Percentiles rank a stretch among this genome's conserved stretches.
These are phyloP conservation scores for Coniochaeta sp. DNA, from an alignment of 2,329 filamentous ascomycete species.

Conservation along the genomic window DNA sequence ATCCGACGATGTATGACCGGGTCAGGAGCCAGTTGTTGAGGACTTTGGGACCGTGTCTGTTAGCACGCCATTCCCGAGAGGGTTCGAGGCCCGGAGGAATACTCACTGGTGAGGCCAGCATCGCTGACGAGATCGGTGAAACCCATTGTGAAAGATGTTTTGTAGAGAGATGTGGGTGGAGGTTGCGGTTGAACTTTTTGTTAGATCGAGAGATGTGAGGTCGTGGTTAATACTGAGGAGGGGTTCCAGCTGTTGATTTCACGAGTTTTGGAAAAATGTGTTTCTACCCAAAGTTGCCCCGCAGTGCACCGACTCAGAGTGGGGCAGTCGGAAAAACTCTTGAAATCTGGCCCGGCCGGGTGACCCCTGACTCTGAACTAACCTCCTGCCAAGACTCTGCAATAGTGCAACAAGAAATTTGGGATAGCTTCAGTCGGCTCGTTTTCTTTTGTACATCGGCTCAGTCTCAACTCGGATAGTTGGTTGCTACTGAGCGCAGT, in stretches of 20 bases:
- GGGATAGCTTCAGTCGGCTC: not conserved
- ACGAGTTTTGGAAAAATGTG: conserved; percentile 1
- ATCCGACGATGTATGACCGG: conserved; percentile 9
- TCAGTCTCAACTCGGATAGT: too few species aligned
- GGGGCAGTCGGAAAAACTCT: not conserved
- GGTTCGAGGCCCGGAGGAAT: not conserved
- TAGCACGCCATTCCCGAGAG: not conserved
- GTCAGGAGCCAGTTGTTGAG: conserved; percentile 1
- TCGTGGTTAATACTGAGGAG: not conserved
- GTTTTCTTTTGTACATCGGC: not conserved
- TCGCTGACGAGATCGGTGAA: conserved; percentile 3
- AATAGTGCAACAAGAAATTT: not conserved
- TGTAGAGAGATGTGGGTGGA: not conserved
- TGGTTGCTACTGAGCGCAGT: too few species aligned
- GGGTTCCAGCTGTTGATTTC: not conserved
- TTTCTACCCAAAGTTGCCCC: not conserved
- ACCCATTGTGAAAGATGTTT: not conserved
- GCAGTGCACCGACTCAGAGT: not conserved
- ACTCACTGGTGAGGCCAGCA: conserved; percentile 1
- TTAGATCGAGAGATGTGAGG: not conserved
- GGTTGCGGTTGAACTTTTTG: not conserved
- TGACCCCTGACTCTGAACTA: not conserved
- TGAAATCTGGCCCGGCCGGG: not conserved
- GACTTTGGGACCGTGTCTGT: not conserved
- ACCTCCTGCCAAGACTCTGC: not conserved